Base-by-base conservation (phyloP, 176 grass and related monocot species). In the Metroxylon sagu region DNA sequence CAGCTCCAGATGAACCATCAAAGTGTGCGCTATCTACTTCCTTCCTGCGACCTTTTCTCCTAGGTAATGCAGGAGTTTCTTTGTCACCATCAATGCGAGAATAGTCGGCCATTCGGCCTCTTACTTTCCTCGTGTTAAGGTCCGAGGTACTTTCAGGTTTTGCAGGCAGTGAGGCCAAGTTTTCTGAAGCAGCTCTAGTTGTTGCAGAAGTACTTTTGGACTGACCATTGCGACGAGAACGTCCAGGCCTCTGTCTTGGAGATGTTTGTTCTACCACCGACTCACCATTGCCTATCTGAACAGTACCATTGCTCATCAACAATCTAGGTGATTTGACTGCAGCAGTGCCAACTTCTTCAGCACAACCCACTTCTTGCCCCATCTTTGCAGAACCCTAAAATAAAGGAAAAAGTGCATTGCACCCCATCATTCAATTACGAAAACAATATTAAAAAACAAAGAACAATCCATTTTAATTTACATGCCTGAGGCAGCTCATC, bases 401-500 rank as follows among this genome's bases (percentile, higher is more conserved):
- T 53, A 59, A 53, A 17, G 54, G 74, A 72, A 68, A 14, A n/a
- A 14, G 8, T 12, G 35, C 8, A 12, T 43, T 7, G 35, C 35
- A 14, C 12, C 35, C 35, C 35, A 43, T 43, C 8, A 12, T 43
- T 43, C 35, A 43, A 43, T 43, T 12, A 43, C 3, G 6, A 12
- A 43, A 43, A 12, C 12, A 43, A 43, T 43, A 23, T 43, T 43
- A 43, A 7, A 7, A 43, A 12, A 14, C 35, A 43, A 43, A 43
- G 35, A 43, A 43, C 35, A 43, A 43, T 7, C 35, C 35, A 43
- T 43, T 14, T 43, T 43, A 43, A 61, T 7, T 15, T 6, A 4
- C 72, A 77, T 64, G 77, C 92, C 75, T 91, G 74, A 56, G 78
- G 83, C 68, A 83, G 35, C 54, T 97, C 84, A 54, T 97, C 84